Evolutionary conservation across 2,329 filamentous ascomycete genomes (phyloP), one percentile per base, ranked within the genome.

Genomic region (Xylaria sp.): DNA sequence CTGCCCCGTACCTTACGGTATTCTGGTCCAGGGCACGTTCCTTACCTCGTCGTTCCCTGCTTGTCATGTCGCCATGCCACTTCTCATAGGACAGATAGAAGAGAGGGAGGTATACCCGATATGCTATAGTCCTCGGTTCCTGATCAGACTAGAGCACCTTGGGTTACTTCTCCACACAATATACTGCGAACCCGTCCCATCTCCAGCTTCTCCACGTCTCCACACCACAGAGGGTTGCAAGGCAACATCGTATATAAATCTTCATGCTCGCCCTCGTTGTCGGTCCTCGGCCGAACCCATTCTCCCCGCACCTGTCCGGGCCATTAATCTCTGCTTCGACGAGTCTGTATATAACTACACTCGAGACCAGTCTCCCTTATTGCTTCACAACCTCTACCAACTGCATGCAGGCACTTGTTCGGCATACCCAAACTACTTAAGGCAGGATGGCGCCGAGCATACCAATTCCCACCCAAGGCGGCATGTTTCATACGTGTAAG

Each of bases 401-500:
- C 50, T 53, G 22, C 50, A 49, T 50, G 34, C 38, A 55, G 43
- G 26, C 17, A 41, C 57, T 59, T 51, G 41, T 51, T 39, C 50
- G 52, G 22, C 52, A 39, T 48, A 51, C 54, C 53, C 45, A 54
- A 54, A 56, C 40, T 44, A 59, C 48, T 43, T 57, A 39, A 50
- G 54, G 57, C 61, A 67, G 40, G 58, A 75, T 77, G 74, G 73
- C 76, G 21, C 79, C 78, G 39, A 73, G 76, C 49, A 76, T 77
- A 60, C 71, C 77, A 16, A 72, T 78, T 64, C 73, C 78, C 54
- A 74, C 76, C 21, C 76, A 78, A 66, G 78, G 76, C 65, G 77
- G 77, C 62, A 80, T 80, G 77, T 80, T 80, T 63, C 77, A 80
- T 60, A 80, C 73, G 59, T 81, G 68, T 70, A 60, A 63, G 67